Evolutionary conservation across 441 rosid genomes (phyloP).

Genomic region (Theobroma grandiflorum): DNA sequence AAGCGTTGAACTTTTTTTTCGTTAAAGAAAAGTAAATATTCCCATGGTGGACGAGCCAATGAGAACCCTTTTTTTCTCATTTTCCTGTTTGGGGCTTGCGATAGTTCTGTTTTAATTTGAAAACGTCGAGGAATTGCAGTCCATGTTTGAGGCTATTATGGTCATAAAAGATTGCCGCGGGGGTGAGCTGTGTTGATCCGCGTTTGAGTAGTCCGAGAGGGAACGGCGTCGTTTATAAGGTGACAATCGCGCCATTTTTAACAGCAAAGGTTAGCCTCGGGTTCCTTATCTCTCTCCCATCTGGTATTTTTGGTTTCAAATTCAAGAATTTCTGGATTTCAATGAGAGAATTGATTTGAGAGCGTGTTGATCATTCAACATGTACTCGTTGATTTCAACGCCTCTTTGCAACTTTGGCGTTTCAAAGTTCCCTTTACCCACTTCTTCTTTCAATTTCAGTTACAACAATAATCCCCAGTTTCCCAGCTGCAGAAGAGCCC

Average conservation of each 20-base stretch:
- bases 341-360: conserved; percentile 17
- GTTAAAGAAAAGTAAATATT: background rate
- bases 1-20: too few species aligned
- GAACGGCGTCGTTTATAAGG: conserved; percentile 1
- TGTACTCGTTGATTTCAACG: conserved; percentile 58
- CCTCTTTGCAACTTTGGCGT: conserved; percentile 43
- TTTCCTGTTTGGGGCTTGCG: background rate
- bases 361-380: conserved; percentile 30
- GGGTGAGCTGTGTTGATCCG: background rate
- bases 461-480: conserved; percentile 25
- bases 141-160: conserved; percentile 4
- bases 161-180: background rate
- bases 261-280: conserved; percentile 18
- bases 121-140: background rate
- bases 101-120: background rate
- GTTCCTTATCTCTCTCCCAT: conserved; percentile 14
- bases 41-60: background rate
- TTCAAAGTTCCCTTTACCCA: conserved; percentile 35
- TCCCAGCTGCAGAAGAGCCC: conserved; percentile 28
- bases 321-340: background rate
- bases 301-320: background rate
- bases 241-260: conserved; percentile 4
- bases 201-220: background rate
- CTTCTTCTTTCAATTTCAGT: conserved; percentile 21
- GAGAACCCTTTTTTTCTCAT: background rate